Base-by-base conservation (phyloP, 768 basidiomycete species). In the Basidioascus undulatus region DNA sequence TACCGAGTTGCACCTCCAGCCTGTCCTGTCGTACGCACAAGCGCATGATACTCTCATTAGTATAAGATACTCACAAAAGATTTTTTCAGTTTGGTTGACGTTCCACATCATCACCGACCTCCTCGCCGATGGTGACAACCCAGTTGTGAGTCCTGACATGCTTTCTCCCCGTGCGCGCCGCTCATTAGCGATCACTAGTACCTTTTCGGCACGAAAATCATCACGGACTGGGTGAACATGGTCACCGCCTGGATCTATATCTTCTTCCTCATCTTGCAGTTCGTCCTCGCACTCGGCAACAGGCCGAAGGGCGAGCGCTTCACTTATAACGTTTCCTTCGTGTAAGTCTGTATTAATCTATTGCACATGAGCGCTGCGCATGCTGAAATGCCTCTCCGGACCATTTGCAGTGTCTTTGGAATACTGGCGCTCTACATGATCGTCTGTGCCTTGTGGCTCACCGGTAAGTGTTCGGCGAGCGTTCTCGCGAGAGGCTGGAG, bases 1-100 rank as follows among this genome's bases (percentile, higher is more conserved):
- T n/a, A n/a, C n/a, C n/a, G n/a, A n/a, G n/a, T n/a, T n/a, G n/a
- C n/a, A n/a, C n/a, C n/a, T n/a, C n/a, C n/a, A n/a, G n/a, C n/a
- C n/a, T n/a, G n/a, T n/a, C n/a, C n/a, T n/a, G n/a, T n/a, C n/a
- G n/a, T n/a, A n/a, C n/a, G n/a, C n/a, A n/a, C n/a, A n/a, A n/a
- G n/a, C n/a, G n/a, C n/a, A n/a, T n/a, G n/a, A n/a, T n/a, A n/a
- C n/a, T n/a, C n/a, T n/a, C n/a, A n/a, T n/a, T n/a, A n/a, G n/a
- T n/a, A n/a, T n/a, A n/a, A n/a, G n/a, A n/a, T n/a, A n/a, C n/a
- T n/a, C n/a, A n/a, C n/a, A n/a, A n/a, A n/a, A n/a, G n/a, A n/a
- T n/a, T n/a, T n/a, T n/a, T n/a, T n/a, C n/a, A n/a, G n/a, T 87
- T 33, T 92, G 82, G 81, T 62, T 92, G 43, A 87, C 80, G n/a